phyloP scores from a whole-genome alignment of 73 alveolate genomes.

The Paramecium primaurelia region DNA sequence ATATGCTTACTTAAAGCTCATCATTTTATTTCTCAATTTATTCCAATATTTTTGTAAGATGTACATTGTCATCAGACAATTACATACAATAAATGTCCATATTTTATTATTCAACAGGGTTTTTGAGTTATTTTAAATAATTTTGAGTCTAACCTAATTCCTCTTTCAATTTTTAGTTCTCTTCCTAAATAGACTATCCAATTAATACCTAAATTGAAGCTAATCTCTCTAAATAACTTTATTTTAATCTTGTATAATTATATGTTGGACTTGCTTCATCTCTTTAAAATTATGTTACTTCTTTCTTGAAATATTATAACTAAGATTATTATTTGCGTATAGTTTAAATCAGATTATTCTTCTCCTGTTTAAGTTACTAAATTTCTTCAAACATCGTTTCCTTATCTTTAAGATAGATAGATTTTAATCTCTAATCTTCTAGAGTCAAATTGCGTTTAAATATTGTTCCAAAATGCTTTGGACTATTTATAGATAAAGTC shows the following conservation, averaged over 20 bases:
- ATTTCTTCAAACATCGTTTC: slow-evolving; percentile 32
- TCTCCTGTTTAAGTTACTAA: neutral
- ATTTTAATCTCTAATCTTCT: neutral
- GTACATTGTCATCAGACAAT: neutral
- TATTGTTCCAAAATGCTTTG: neutral
- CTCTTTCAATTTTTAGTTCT: neutral
- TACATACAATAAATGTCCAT: neutral
- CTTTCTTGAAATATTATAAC: neutral
- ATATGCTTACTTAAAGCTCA: neutral
- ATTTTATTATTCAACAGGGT: neutral
- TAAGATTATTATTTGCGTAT: neutral
- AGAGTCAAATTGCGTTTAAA: neutral
- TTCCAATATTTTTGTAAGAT: neutral
- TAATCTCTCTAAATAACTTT: neutral
- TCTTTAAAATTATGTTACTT: neutral
- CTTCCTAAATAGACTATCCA: neutral
- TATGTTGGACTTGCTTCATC: neutral
- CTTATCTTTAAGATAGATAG: neutral
- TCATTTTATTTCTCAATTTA: neutral
- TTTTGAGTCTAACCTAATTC: neutral
- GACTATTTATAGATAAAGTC: neutral
- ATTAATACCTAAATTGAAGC: neutral
- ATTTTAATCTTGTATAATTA: neutral
- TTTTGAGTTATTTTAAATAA: neutral
- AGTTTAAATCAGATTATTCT: neutral